Evolutionary conservation across 805 yeast species (phyloP).

Genomic region (Pichia manshurica): DNA sequence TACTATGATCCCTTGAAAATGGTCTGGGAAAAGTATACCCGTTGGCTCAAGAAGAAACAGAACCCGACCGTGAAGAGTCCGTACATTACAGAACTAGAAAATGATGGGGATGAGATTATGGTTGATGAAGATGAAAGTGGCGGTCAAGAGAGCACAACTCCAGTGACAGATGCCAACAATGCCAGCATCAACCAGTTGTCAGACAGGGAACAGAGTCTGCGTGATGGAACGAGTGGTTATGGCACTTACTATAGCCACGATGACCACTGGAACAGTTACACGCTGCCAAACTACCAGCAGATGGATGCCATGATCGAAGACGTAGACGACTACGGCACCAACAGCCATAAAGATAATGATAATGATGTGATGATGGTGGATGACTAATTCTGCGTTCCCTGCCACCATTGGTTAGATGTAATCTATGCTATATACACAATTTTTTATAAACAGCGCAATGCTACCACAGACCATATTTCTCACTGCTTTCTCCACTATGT

Average conservation of each 20-base stretch:
- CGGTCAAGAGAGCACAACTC: no score
- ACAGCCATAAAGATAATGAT: conserved; percentile 1
- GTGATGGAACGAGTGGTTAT: conserved; percentile 15
- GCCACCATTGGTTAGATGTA: background rate
- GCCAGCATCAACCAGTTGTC: background rate
- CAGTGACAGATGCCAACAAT: background rate
- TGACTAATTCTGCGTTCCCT: background rate
- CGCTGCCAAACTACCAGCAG: background rate
- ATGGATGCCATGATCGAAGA: background rate
- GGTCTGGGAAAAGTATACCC: conserved; percentile 14
- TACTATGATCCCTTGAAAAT: conserved; percentile 17
- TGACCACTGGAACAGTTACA: conserved; percentile 9
- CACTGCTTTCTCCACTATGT: no score
- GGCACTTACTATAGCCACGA: conserved; percentile 15
- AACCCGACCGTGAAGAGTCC: background rate
- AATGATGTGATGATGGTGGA: conserved; percentile 12
- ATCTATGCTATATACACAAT: background rate
- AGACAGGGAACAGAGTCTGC: conserved; percentile 1
- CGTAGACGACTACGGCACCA: conserved; percentile 1
- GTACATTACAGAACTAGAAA: conserved; percentile 10
- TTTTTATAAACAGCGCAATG: no score
- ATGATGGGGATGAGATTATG: background rate
- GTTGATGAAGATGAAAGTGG: background rate
- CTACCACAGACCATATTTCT: no score
- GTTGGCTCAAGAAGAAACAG: conserved; percentile 9